A percentile compares a stretch with the other conserved stretches of the same genome.
phyloP scores from a whole-genome alignment of 2,329 filamentous ascomycete genomes.

The Magnaporthiopsis incrustans region DNA sequence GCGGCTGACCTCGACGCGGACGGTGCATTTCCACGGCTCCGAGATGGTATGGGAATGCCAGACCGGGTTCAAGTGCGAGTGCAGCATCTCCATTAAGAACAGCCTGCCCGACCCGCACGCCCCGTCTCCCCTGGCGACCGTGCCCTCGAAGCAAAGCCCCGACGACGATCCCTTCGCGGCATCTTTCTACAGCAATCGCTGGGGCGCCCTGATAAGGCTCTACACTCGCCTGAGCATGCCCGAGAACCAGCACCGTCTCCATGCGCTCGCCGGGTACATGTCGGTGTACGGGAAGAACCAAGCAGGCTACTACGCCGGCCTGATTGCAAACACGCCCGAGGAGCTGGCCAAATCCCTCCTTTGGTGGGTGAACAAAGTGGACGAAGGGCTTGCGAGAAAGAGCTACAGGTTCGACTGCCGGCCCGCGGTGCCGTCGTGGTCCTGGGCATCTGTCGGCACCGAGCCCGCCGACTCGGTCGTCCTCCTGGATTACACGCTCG shows the following conservation, averaged over 20 bases:
- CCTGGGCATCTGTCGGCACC: slow-evolving; percentile 6
- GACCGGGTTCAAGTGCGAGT: slow-evolving; percentile 2
- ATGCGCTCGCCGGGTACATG: slow-evolving; percentile 2
- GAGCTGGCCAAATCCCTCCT: background rate
- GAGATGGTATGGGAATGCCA: slow-evolving; percentile 7
- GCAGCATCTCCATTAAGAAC: background rate
- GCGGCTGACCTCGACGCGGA: slow-evolving; percentile 2
- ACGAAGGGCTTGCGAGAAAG: background rate
- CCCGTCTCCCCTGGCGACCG: background rate
- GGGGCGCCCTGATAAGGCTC: background rate
- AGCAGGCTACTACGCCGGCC: background rate
- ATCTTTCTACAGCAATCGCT: background rate
- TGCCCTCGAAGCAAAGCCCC: background rate
- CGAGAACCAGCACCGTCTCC: background rate
- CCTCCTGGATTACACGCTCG: background rate
- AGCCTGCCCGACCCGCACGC: background rate
- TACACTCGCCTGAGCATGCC: slow-evolving; percentile 1
- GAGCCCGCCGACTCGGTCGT: background rate
- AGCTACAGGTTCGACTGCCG: background rate
- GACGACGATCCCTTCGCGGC: background rate
- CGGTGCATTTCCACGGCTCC: slow-evolving; percentile 2
- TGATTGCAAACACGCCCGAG: background rate
- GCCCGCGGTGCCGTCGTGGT: slow-evolving; percentile 3
- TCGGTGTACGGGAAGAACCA: background rate
- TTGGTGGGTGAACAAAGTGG: background rate